Base-by-base conservation (phyloP, 352 stramenopile genomes). In the Phytophthora multivora region DNA sequence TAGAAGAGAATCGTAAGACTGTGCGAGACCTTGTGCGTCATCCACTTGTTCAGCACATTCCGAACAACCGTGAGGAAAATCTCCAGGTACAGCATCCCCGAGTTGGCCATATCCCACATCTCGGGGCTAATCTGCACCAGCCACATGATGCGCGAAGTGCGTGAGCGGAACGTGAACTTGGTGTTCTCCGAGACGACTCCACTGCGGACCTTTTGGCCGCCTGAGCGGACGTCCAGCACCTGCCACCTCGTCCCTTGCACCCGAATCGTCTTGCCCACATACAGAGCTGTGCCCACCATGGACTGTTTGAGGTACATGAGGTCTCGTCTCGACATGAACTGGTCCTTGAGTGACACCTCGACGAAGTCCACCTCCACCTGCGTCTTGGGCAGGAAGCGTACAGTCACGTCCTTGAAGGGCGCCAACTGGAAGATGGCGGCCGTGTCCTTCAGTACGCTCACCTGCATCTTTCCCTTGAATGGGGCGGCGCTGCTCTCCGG, bases 131-230 rank as follows among this genome's bases (percentile, higher is more conserved):
- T 89, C 72, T 99, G 96, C 35, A 99, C 93, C 25, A 99, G 81
- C 97, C 97, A 99, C 75, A 99, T 97, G 51, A 99, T 94, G 10
- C 97, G 83, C 41, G 97, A 97, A 23, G 93, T 98, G 19, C 95
- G 90, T 63, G 95, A 95, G 15, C 83, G 89, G 51, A 96, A 99
- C 1, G 96, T 98, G 56, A 99, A 97, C 66, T 98, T 99, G 25
- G 98, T 99, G 11, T 89, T 85, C 7, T 93, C 78, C 4, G 92
- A 97, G 45, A 99, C 88, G 28, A 99, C 86, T 35, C 96, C 98
- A 19, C 89, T 98, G 48, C 84, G 78, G 13, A 98, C 89, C 8
- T 83, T 79, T n/a, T 91, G 68, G 23, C 79, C 76, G 18, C 92
- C 83, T 6, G 83, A 76, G 40, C 95, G 90, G 31, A 98, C 73